Conservation (phyloP, 2,329 filamentous ascomycete species). For the Botrytis pseudocinerea region DNA sequence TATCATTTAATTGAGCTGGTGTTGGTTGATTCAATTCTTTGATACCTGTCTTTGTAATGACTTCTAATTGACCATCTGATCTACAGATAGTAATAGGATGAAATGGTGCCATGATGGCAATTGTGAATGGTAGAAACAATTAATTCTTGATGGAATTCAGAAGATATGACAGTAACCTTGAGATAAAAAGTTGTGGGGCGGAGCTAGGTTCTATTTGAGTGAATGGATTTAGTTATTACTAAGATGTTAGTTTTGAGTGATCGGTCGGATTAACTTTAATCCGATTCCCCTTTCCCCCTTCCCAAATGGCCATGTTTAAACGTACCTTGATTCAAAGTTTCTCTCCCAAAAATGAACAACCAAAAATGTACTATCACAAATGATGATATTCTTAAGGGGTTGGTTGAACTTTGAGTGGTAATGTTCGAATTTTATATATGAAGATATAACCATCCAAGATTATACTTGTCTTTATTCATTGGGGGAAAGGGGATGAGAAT, state of each 20-base stretch:
- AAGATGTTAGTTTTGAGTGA: neutral
- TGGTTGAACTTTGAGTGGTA: too few relatives aligned
- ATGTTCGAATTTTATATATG: too few relatives aligned
- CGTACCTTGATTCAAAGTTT: too few relatives aligned
- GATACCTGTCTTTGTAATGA: slow-evolving; percentile 30
- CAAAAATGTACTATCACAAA: too few relatives aligned
- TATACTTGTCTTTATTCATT: too few relatives aligned
- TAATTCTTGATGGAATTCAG: neutral
- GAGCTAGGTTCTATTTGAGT: slow-evolving; percentile 4
- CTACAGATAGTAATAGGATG: slow-evolving; percentile 34
- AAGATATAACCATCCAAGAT: too few relatives aligned
- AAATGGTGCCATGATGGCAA: slow-evolving; percentile 31
- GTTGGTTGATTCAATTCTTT: slow-evolving; percentile 52
- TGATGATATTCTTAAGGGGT: too few relatives aligned
- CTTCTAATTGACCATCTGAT: slow-evolving; percentile 37
- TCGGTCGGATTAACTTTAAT: neutral
- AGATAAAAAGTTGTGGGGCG: slow-evolving; percentile 8
- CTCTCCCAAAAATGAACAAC: too few relatives aligned
- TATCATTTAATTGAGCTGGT: slow-evolving; percentile 52
- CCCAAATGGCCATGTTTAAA: neutral
- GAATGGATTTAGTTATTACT: neutral
- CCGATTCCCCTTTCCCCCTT: neutral
- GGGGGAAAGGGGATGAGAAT: too few relatives aligned
- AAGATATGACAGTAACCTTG: neutral
- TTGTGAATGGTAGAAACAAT: neutral